Base-by-base conservation (phyloP, 1,284 basidiomycete genomes). In the Ceratobasidium sp. region DNA sequence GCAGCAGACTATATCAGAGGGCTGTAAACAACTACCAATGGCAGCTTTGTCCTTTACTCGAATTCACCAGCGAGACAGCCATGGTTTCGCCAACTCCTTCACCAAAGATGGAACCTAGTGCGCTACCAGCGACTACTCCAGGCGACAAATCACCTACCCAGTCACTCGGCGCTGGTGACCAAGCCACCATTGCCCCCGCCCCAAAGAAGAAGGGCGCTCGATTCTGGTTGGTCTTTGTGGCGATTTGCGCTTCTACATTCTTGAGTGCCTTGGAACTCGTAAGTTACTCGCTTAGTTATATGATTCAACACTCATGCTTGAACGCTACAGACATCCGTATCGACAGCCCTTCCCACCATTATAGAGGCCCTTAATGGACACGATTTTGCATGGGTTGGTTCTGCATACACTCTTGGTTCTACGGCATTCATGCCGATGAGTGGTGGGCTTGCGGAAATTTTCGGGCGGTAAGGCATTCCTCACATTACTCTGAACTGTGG, bases 331-430 rank as follows among this genome's bases (percentile, higher is more conserved):
- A 77, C 77, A 0, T 74, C 74, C 23, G 74, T 79, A 23, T 75
- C 77, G 1, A 78, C 77, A 0, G 77, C 78, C 0, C 73, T 77
- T 2, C 78, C 78, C 0, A 78, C 75, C 0, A 79, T 79, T 57
- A 72, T 76, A 8, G 68, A 72, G 49, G 76, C 77, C 5, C 72
- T 81, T 1, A 58, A 77, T 46, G 78, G 77, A 1, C 68, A 68
- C 27, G 74, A 78, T 13, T 80, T 79, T 64, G 74, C 77, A 3
- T 80, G 79, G 78, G 75, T 79, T 9, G 76, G 76, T 2, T 75
- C 76, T 1, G 77, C 78, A 0, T 79, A 79, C 68, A 69, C 74
- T 0, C 76, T 82, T 3, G 74, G 79, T 0, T 75, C 79, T 0
- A 77, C 80, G 0, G 79, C 79, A 1, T 73, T 79, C 58, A 73